Evolutionary conservation across 805 yeast species (phyloP).

Genomic region (Wilhelminamyces savonicus): DNA sequence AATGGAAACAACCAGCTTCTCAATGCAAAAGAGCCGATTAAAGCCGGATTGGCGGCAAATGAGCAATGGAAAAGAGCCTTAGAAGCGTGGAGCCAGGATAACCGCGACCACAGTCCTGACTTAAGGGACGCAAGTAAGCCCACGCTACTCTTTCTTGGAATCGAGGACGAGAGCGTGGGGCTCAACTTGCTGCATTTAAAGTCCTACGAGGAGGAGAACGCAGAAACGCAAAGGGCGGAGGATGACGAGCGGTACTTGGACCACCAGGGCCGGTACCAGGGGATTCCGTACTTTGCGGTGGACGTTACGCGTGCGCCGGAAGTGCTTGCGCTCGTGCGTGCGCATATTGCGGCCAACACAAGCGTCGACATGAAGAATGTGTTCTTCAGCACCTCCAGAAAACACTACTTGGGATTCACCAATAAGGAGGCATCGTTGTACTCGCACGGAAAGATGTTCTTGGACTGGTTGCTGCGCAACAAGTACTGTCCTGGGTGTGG

Average conservation of each 20-base stretch:
- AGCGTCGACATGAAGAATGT: slow-evolving; percentile 2
- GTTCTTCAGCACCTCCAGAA: slow-evolving; percentile 29
- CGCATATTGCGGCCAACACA: slow-evolving; percentile 3
- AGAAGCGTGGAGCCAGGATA: slow-evolving; percentile 24
- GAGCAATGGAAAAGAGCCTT: slow-evolving; percentile 7
- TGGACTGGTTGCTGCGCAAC: slow-evolving; percentile 79
- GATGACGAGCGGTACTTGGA: slow-evolving; percentile 28
- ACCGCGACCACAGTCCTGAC: slow-evolving; percentile 30
- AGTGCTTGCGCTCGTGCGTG: slow-evolving; percentile 11
- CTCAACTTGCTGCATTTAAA: slow-evolving; percentile 23
- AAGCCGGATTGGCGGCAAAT: slow-evolving; percentile 14
- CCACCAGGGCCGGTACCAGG: slow-evolving; percentile 45
- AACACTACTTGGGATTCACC: slow-evolving; percentile 29
- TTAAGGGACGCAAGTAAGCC: slow-evolving; percentile 33
- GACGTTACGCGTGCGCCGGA: slow-evolving; percentile 37
- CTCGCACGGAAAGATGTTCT: slow-evolving; percentile 76
- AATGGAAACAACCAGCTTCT: slow-evolving; percentile 28
- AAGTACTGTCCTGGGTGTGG: slow-evolving; percentile 89
- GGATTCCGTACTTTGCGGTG: slow-evolving; percentile 60
- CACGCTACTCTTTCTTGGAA: slow-evolving; percentile 33
- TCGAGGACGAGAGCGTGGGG: slow-evolving; percentile 41
- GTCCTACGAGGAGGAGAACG: slow-evolving; percentile 13
- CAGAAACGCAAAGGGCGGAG: slow-evolving; percentile 1
- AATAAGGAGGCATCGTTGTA: slow-evolving; percentile 55
- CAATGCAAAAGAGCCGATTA: slow-evolving; percentile 8